phyloP scores from a whole-genome alignment of 2,329 filamentous ascomycete species.

The Colletotrichum sidae region DNA sequence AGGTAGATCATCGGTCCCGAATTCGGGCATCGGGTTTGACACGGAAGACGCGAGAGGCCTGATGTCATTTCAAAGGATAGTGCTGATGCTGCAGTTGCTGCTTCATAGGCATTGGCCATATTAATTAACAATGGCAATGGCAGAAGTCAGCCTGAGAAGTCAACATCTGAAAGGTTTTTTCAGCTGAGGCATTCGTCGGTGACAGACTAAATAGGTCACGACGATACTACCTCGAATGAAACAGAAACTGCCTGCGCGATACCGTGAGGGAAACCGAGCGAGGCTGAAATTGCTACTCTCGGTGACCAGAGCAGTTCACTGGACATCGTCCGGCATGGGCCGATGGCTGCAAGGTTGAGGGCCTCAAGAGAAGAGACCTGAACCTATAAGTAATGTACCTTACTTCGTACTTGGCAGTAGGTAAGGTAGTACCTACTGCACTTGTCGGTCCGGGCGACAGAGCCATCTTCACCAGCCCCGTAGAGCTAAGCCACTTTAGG shows the following conservation, averaged over 20 bases:
- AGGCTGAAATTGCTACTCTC: neutral
- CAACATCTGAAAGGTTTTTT: neutral
- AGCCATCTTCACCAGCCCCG: slow-evolving; percentile 15
- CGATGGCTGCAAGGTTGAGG: slow-evolving; percentile 1
- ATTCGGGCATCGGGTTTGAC: neutral
- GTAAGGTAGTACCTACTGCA: too few species aligned
- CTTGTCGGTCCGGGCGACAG: slow-evolving; percentile 6
- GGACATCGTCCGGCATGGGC: too few species aligned
- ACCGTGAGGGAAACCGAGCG: neutral
- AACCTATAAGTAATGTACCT: too few species aligned
- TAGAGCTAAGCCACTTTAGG: neutral
- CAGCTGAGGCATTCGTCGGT: slow-evolving; percentile 19
- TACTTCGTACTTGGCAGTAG: too few species aligned
- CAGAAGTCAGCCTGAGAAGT: too few species aligned
- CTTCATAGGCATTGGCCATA: too few species aligned
- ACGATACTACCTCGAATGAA: neutral
- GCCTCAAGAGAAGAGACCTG: neutral
- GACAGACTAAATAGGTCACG: neutral
- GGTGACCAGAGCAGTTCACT: too few species aligned
- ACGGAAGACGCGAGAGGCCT: too few species aligned
- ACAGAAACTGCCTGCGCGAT: neutral
- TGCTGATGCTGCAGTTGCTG: too few species aligned
- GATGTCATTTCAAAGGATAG: too few species aligned
- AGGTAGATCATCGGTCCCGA: neutral
- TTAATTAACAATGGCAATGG: too few species aligned